phyloP scores from a whole-genome alignment of 306 rosid species.

The Heteromeles arbutifolia region DNA sequence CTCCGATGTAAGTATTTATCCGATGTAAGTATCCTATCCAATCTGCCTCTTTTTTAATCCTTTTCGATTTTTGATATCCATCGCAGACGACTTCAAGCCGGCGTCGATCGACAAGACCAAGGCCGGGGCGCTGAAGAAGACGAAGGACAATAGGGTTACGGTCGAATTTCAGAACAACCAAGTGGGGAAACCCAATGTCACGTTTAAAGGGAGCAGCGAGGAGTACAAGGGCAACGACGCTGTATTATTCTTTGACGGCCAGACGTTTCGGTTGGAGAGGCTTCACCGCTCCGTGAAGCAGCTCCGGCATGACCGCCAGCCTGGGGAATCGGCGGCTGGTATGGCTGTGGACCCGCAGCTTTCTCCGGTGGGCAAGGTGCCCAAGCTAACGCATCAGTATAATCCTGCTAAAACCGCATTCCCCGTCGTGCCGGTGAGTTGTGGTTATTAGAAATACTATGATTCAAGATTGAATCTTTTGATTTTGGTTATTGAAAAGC shows the following conservation, averaged over 20 bases:
- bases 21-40: background rate
- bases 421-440: conserved; percentile 55
- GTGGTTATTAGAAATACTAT: background rate
- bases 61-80: background rate
- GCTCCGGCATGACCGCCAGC: conserved; percentile 70
- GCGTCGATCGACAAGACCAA: conserved; percentile 83
- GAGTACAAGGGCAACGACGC: conserved; percentile 81
- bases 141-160: conserved; percentile 73
- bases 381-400: conserved; percentile 23
- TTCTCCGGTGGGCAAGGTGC: conserved; percentile 57
- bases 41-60: background rate
- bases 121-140: conserved; percentile 64
- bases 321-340: conserved; percentile 53
- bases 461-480: background rate
- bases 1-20: conserved; percentile 56
- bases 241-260: conserved; percentile 79
- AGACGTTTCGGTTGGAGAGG: conserved; percentile 65
- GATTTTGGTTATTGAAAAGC: background rate
- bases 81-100: conserved; percentile 83
- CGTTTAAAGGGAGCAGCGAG: conserved; percentile 86
- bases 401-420: conserved; percentile 31
- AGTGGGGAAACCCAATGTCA: conserved; percentile 75
- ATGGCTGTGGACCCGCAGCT: conserved; percentile 48
- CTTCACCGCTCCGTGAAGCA: conserved; percentile 79
- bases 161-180: conserved; percentile 91